phyloP scores from a whole-genome alignment of 352 stramenopile genomes.

The Thalassiosira livingstoniorum region DNA sequence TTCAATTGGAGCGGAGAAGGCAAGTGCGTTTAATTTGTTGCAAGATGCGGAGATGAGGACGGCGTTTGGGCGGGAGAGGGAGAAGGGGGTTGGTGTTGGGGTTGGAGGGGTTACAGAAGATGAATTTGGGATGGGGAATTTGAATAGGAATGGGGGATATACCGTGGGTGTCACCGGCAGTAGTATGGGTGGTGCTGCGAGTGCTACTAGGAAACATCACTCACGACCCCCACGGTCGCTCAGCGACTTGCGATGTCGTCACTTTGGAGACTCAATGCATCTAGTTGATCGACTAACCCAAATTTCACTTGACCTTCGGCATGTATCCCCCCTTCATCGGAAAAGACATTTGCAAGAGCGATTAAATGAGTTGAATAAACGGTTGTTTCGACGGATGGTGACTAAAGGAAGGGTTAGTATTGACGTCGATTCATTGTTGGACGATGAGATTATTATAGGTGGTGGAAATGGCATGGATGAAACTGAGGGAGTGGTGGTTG shows the following conservation, averaged over 20 bases:
- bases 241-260: slow-evolving; percentile 77
- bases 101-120: background rate
- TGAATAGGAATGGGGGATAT: background rate
- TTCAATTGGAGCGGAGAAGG: slow-evolving; percentile 79
- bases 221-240: slow-evolving; percentile 67
- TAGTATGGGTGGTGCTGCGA: too few species aligned
- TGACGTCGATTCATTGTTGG: slow-evolving; percentile 74
- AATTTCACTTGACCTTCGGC: slow-evolving; percentile 78
- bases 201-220: too few species aligned
- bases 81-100: background rate
- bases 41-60: slow-evolving; percentile 80
- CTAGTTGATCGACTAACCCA: slow-evolving; percentile 83
- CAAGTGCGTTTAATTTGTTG: slow-evolving; percentile 82
- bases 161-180: too few species aligned
- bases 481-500: too few species aligned
- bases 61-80: slow-evolving; percentile 70
- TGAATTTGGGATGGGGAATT: background rate
- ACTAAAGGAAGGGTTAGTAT: slow-evolving; percentile 78
- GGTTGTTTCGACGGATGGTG: slow-evolving; percentile 78
- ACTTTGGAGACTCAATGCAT: slow-evolving; percentile 87
- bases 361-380: slow-evolving; percentile 79
- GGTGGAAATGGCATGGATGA: too few species aligned
- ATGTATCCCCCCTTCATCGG: slow-evolving; percentile 61
- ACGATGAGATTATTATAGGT: background rate
- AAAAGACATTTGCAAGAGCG: slow-evolving; percentile 58